Evolutionary conservation across 768 basidiomycete genomes (phyloP).

Genomic region (Clavulina sp.): DNA sequence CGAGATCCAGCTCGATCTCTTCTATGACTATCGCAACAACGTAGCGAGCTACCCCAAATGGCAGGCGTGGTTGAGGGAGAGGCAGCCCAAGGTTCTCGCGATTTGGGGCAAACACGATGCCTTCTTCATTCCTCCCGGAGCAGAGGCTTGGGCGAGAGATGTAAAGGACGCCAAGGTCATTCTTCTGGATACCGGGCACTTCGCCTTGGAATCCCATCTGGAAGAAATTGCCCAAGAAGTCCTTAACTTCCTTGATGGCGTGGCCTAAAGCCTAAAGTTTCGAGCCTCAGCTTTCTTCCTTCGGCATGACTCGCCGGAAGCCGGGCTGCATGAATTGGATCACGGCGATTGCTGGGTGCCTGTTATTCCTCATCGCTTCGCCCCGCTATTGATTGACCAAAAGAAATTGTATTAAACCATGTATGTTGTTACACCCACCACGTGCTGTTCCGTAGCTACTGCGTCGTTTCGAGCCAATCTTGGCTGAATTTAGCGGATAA

Average conservation of each 20-base stretch:
- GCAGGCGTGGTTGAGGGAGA: constrained; percentile 26
- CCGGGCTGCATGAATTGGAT: no score
- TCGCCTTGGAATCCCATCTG: constrained; percentile 17
- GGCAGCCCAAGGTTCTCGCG: constrained; percentile 26
- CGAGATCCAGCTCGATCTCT: constrained; percentile 29
- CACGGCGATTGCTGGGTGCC: no score
- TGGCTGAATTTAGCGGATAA: no score
- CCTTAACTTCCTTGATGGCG: neutral
- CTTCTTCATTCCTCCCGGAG: constrained; percentile 28
- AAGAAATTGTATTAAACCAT: no score
- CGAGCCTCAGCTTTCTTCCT: no score
- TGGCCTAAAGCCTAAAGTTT: no score
- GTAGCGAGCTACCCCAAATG: constrained; percentile 27
- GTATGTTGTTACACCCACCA: no score
- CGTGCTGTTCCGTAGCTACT: no score
- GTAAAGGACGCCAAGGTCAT: constrained; percentile 23
- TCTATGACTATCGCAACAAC: constrained; percentile 27
- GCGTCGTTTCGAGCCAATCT: no score
- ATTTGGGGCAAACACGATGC: constrained; percentile 33
- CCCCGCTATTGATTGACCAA: no score
- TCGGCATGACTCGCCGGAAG: no score
- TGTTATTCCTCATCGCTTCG: no score
- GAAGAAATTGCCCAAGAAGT: neutral
- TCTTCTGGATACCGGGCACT: constrained; percentile 30
- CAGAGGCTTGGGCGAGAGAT: constrained; percentile 27